Evolutionary conservation across 805 yeast species (phyloP).

Genomic region (Kodamaea neixiangensis): DNA sequence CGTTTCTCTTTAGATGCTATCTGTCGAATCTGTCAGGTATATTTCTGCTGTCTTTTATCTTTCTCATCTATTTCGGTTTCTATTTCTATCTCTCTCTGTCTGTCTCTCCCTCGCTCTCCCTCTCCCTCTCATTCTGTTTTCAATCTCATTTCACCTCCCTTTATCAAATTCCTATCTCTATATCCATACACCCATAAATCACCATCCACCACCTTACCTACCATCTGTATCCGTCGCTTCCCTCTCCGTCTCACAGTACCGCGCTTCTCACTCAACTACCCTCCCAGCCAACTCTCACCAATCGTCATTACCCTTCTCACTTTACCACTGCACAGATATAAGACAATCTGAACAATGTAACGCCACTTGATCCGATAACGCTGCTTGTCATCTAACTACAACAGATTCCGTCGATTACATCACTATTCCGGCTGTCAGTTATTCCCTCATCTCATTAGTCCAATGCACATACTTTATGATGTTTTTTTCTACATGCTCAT

Average conservation of each 20-base stretch:
- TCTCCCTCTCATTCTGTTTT: neutral
- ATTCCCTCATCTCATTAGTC: neutral
- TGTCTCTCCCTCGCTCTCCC: neutral
- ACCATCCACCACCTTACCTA: no score
- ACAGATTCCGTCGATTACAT: neutral
- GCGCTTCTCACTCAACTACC: no score
- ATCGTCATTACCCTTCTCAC: no score
- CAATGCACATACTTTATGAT: no score
- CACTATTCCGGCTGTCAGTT: neutral
- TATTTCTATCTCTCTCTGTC: neutral
- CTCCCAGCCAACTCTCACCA: no score
- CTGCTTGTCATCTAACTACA: neutral
- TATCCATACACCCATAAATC: no score
- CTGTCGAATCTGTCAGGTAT: no score
- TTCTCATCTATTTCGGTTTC: neutral
- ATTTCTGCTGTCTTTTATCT: neutral
- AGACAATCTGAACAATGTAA: neutral
- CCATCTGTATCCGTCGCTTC: no score
- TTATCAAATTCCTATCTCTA: no score
- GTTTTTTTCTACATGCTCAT: no score
- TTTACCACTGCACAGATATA: neutral
- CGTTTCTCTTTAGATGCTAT: no score
- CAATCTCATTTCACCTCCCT: neutral
- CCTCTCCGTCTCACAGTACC: no score
- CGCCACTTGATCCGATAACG: neutral